Evolutionary conservation across 257 asterid species (phyloP).

Genomic region (Nicotiana otophora): DNA sequence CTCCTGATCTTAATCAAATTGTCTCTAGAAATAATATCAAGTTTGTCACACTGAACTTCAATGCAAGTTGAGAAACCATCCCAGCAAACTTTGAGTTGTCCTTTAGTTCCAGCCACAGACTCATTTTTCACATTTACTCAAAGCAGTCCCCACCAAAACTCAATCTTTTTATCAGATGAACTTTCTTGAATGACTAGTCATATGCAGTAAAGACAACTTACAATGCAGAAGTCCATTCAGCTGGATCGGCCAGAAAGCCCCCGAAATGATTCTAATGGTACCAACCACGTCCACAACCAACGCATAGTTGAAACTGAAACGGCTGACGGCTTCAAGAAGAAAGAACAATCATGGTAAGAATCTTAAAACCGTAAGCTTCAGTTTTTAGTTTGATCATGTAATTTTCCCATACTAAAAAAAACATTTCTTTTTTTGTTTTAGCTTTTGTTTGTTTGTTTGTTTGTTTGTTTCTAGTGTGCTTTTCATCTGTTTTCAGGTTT

Average conservation of each 20-base stretch:
- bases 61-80: background rate
- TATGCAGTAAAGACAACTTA: constrained; percentile 10
- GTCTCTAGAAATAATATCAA: constrained; percentile 14
- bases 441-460: no score
- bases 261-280: constrained; percentile 18
- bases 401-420: no score
- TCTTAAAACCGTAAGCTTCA: background rate
- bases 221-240: constrained; percentile 20
- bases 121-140: constrained; percentile 29
- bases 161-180: background rate
- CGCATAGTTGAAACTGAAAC: constrained; percentile 37
- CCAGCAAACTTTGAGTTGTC: constrained; percentile 30
- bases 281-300: constrained; percentile 15
- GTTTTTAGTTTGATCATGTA: no score
- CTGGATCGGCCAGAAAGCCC: constrained; percentile 29
- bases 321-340: constrained; percentile 51
- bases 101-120: constrained; percentile 38
- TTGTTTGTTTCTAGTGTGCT: no score
- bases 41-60: background rate
- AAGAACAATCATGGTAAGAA: constrained; percentile 58
- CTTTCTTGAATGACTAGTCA: no score
- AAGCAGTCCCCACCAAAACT: constrained; percentile 9
- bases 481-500: constrained; percentile 16
- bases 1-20: constrained; percentile 3
- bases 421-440: no score